Percentiles rank a stretch among this genome's conserved stretches.
phyloP scores from a whole-genome alignment of 441 rosid species.

The Gossypium trilobum region DNA sequence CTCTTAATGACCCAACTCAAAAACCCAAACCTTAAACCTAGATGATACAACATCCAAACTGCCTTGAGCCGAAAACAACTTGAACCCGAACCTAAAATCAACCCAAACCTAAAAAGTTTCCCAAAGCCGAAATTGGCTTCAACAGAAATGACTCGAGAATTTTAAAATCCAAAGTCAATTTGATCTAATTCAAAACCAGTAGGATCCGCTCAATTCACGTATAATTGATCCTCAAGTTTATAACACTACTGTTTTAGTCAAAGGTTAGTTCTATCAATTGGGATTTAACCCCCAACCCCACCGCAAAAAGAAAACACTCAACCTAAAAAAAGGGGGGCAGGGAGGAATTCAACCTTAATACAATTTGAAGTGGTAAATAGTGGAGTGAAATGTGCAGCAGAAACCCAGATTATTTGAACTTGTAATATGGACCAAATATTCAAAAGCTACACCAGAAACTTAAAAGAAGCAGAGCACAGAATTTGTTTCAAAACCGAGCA shows the following conservation, averaged over 20 bases:
- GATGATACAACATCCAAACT: too few species aligned
- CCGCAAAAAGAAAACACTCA: neutral
- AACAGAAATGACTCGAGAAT: too few species aligned
- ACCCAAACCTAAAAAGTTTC: too few species aligned
- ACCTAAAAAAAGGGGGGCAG: neutral
- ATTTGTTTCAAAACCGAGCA: neutral
- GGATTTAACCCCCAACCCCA: neutral
- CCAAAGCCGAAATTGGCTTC: too few species aligned
- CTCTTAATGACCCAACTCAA: too few species aligned
- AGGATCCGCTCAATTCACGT: neutral
- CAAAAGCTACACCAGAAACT: neutral
- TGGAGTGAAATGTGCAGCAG: neutral
- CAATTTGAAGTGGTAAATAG: neutral
- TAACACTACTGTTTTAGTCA: neutral
- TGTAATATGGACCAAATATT: neutral
- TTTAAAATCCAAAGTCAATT: too few species aligned
- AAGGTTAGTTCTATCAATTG: neutral
- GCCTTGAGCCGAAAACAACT: too few species aligned
- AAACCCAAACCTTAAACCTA: too few species aligned
- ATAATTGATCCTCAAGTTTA: neutral
- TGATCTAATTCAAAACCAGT: too few species aligned
- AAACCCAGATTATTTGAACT: neutral
- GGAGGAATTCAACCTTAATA: neutral
- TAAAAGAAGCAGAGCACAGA: neutral
- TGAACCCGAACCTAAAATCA: too few species aligned